Evolutionary conservation across 2,329 filamentous ascomycete genomes (phyloP), one percentile per base, ranked within the genome.

Genomic region (Lachnellula subtilissima): DNA sequence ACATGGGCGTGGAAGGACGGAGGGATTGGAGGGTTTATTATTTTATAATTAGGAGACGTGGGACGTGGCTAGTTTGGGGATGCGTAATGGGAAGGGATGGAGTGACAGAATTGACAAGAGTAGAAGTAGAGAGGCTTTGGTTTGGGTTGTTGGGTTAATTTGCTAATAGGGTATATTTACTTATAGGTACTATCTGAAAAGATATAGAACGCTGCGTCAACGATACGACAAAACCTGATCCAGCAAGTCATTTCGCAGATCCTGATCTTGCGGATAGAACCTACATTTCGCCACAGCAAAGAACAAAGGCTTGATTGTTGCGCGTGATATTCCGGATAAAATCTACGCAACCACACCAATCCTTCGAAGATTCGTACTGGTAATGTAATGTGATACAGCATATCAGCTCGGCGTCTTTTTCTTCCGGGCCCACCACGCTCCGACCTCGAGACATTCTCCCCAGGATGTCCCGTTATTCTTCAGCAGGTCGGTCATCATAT

Each of bases 391-490:
- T 43, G 22, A 25, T 42, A 40, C 37, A 46, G 48, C 40, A 37
- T 43, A 37, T 35, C 58, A 61, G 54, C 42, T 43, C 37, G 57
- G 48, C 49, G 60, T 87, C 69, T 80, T 88, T 73, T 88, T 89
- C 79, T 96, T 97, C 73, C 87, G 91, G 58, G 86, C 95, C 71
- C 86, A 94, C 77, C 92, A 97, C 71, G 91, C 94, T 39, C 93
- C 89, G 61, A 91, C 84, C 66, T 84, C 90, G 19, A 97, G 75
- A 72, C 91, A 96, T 72, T 97, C 92, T 48, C 92, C 91, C 76
- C 85, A 91, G 48, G 83, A 85, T 17, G 89, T 86, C 19, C 89
- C 89, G 53, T 85, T 86, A 58, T 93, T 87, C 70, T 87, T 85
- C 68, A 96, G 80, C 67, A 97, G 73, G 71, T 94, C 88, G 48